Evolutionary conservation across 2,329 filamentous ascomycete species (phyloP).

Genomic region (Diaporthe australafricana): DNA sequence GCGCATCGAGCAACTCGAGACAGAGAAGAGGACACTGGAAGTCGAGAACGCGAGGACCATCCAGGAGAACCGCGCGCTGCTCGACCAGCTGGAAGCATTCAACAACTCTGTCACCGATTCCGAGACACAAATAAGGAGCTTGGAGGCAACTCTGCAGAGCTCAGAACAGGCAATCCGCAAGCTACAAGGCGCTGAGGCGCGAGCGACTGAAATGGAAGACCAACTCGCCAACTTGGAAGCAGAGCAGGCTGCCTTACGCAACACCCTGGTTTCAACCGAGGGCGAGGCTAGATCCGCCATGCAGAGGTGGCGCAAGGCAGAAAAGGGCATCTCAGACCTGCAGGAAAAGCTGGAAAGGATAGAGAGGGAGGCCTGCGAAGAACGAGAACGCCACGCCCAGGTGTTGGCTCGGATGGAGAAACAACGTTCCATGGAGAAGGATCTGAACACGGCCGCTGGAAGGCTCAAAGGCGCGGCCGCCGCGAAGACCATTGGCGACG

Average conservation of each 20-base stretch:
- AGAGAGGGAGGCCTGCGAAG: slow-evolving; percentile 83
- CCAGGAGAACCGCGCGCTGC: slow-evolving; percentile 83
- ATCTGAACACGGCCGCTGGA: slow-evolving; percentile 82
- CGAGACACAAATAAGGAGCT: slow-evolving; percentile 80
- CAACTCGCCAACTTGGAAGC: slow-evolving; percentile 84
- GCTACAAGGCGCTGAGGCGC: slow-evolving; percentile 77
- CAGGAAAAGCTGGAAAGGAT: slow-evolving; percentile 91
- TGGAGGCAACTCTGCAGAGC: slow-evolving; percentile 81
- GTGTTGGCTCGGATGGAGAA: slow-evolving; percentile 86
- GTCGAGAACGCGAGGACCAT: slow-evolving; percentile 80
- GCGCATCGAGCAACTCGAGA: slow-evolving; percentile 82
- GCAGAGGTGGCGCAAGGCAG: slow-evolving; percentile 86
- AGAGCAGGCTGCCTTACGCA: slow-evolving; percentile 81
- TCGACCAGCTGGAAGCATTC: slow-evolving; percentile 86
- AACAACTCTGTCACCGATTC: slow-evolving; percentile 85
- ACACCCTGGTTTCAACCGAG: slow-evolving; percentile 73
- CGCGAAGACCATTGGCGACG: slow-evolving; percentile 70
- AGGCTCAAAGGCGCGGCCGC: slow-evolving; percentile 85
- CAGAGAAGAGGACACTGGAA: slow-evolving; percentile 79
- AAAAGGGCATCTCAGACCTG: slow-evolving; percentile 80
- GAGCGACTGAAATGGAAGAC: slow-evolving; percentile 82
- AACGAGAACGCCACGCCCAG: slow-evolving; percentile 84
- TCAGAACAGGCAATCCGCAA: slow-evolving; percentile 83
- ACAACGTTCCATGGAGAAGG: slow-evolving; percentile 83
- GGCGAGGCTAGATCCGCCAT: slow-evolving; percentile 84